Percentiles rank a stretch among this genome's conserved stretches.
These are phyloP conservation scores for Otatea glauca DNA, from an alignment of 176 grass and related monocot species.

Conservation along the genomic window DNA sequence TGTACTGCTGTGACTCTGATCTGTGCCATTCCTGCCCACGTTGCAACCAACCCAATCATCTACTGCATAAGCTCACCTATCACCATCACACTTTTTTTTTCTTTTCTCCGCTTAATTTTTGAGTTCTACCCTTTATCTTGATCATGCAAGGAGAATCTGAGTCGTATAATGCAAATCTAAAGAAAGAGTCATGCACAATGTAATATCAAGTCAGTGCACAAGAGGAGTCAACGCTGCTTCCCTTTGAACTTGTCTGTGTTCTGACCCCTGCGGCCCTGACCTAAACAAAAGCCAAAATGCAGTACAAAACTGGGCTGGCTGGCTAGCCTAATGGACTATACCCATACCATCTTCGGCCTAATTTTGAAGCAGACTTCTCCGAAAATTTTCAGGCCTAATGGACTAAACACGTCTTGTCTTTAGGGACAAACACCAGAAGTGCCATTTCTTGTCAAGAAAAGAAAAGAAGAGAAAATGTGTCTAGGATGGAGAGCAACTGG, in stretches of 20 bases:
- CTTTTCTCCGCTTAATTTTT: neutral
- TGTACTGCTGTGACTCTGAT: too few relatives aligned
- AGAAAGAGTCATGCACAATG: neutral
- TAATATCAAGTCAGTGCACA: neutral
- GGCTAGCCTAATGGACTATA: too few relatives aligned
- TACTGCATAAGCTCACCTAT: neutral
- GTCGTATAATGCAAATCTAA: neutral
- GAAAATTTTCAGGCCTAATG: neutral
- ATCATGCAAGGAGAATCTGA: neutral
- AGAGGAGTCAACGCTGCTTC: neutral
- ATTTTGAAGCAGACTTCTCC: neutral
- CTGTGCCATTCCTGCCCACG: neutral
- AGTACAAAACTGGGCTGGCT: neutral
- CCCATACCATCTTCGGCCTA: neutral
- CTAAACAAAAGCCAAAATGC: neutral
- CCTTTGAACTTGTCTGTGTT: neutral
- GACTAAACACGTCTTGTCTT: too few relatives aligned
- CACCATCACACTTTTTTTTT: neutral
- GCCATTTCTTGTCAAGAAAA: too few relatives aligned
- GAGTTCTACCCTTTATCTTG: neutral
- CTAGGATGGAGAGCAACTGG: too few relatives aligned
- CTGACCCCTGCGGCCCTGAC: too few relatives aligned
- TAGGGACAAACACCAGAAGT: too few relatives aligned
- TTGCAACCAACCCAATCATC: slow-evolving; percentile 28
- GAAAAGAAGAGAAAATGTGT: too few relatives aligned